Evolutionary conservation across 352 stramenopile genomes (phyloP), one percentile per base, ranked within the genome.

Genomic region (Globisporangium mamillatum): DNA sequence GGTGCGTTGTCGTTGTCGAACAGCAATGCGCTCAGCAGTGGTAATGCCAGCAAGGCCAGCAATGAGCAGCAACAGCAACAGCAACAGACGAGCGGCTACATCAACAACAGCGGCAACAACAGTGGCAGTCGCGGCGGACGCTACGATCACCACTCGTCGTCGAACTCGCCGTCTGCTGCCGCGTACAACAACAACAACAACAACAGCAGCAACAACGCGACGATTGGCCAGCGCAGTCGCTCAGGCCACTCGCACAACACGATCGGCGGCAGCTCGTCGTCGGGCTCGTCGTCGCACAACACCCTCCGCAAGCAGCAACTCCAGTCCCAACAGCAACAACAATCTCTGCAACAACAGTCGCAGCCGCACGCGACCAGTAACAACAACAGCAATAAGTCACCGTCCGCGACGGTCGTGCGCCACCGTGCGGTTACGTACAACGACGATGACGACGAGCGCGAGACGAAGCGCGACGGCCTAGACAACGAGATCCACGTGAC

Each of bases 401-500:
- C 32, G 12, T 53, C 64, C 18, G 48, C 57, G 16, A 24, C 34
- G 12, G n/a, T 66, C 9, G 48, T 61, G 48, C 65, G 65, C 32
- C 65, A 53, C 20, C 57, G 57, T 16, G n/a, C 57, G 46, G 58
- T 27, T 16, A 22, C 46, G 25, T 69, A 60, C 34, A 59, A 60
- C 52, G 32, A 60, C 16, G 36, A 55, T 22, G 36, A 65, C 60
- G 44, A 63, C 34, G 24, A 63, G 25, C 52, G 80, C 14, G 74
- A 83, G 48, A 66, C 48, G 16, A 81, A 82, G 69, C 50, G 25
- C 34, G 36, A 61, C 48, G 12, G 64, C 16, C 70, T 78, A 34
- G 81, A 80, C 59, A 87, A 84, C 60, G 80, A 90, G 64, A 76
- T 89, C 48, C 78, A 78, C 5, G 80, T 91, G 67, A 91, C 84